Base-by-base conservation (phyloP, 208 protist genomes). In the Naegleria fowleri region DNA sequence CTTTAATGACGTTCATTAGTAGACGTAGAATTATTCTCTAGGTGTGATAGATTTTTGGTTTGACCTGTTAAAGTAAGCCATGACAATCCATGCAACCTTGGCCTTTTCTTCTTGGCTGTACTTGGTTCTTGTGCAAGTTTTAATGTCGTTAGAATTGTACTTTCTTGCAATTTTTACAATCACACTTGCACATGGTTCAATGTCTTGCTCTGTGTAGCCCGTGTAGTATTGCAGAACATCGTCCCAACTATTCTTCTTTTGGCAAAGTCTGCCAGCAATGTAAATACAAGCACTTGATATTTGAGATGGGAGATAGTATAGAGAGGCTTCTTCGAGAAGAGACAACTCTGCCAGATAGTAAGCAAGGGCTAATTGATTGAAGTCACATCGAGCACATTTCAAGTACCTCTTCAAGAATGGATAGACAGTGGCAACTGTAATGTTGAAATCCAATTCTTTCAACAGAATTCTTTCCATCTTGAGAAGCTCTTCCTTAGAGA, bases 251-350 rank as follows among this genome's bases (percentile, higher is more conserved):
- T 88, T 43, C 39, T 19, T 15, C 16, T 51, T 51, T 19, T 58
- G 29, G 5, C 39, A 88, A 25, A 41, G 13, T 15, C n/a, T 88
- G 38, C 95, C 88, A 19, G 97, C 96, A 16, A 99, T 92, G 91
- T 97, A 98, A 6, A 98, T 94, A 3, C 96, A 92, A 39, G 97
- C 94, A 85, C 97, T 96, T 19, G 96, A 97, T 39, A 98, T 95
- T 92, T 98, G 94, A 41, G 97, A 98, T 40, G 98, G 97, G 0
- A 94, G 94, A 92, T 97, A 98, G 91, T 98, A 94, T 40, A 98
- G 93, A 84, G 96, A 95, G 91, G 97, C 95, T 85, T 93, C 94
- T 43, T 95, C 93, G 0, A 76, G n/a, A 90, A 86, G 93, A 90
- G 33, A 97, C 95, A 91, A 55, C 33, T 92, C 91, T n/a, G 87